Percentiles rank a stretch among this genome's conserved stretches.
These are phyloP conservation scores for Arctium minus DNA, from an alignment of 129 eudicot genomes.

Conservation along the genomic window DNA sequence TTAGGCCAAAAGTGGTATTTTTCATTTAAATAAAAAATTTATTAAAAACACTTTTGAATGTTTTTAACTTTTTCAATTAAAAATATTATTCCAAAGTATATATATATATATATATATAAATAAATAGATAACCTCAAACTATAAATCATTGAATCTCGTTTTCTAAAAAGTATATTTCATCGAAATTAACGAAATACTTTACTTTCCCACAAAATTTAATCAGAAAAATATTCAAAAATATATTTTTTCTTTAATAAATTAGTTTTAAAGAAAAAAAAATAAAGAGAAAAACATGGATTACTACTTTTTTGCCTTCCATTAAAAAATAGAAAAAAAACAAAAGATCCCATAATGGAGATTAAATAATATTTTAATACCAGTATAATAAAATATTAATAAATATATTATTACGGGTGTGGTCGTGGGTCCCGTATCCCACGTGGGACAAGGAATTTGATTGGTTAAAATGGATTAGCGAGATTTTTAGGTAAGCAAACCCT, in stretches of 20 bases:
- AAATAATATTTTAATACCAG: neutral
- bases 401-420: neutral
- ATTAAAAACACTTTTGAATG: neutral
- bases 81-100: too few relatives aligned
- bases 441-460: slow-evolving; percentile 48
- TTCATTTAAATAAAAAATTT: too few relatives aligned
- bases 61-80: too few relatives aligned
- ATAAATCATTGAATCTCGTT: neutral
- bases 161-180: too few relatives aligned
- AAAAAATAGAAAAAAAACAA: slow-evolving; percentile 12
- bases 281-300: neutral
- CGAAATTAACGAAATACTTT: too few relatives aligned
- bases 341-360: slow-evolving; percentile 29
- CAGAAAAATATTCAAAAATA: too few relatives aligned
- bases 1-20: neutral
- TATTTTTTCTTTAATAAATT: neutral
- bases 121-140: neutral
- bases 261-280: neutral
- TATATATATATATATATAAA: too few relatives aligned
- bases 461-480: slow-evolving; percentile 40
- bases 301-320: neutral
- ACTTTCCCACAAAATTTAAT: too few relatives aligned
- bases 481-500: slow-evolving; percentile 21
- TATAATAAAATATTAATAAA: neutral
- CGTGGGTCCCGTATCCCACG: slow-evolving; percentile 52